phyloP scores from a whole-genome alignment of 73 alveolate species.

The Paramecium octaurelia region DNA sequence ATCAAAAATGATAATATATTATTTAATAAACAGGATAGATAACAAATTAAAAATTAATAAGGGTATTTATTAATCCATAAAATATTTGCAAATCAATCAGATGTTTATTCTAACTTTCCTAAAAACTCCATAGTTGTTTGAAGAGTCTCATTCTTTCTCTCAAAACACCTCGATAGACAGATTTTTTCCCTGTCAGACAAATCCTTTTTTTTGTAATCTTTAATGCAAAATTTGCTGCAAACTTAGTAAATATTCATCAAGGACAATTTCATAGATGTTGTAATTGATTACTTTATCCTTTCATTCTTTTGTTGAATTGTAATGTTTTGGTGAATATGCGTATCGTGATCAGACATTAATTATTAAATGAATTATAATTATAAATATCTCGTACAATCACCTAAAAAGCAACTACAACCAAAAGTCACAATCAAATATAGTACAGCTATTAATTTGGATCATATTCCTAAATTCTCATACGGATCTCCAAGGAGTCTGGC shows the following conservation, averaged over 20 bases:
- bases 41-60: neutral
- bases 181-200: neutral
- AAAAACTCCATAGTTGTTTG: constrained; percentile 5
- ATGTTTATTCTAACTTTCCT: constrained; percentile 20
- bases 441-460: neutral
- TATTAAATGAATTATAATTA: constrained; percentile 13
- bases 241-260: neutral
- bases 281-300: neutral
- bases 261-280: neutral
- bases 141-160: neutral
- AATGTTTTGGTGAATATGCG: neutral
- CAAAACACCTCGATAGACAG: constrained; percentile 30
- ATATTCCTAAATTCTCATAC: neutral
- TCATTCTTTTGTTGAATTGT: constrained; percentile 16
- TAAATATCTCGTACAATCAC: neutral
- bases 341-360: constrained; percentile 38
- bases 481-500: neutral
- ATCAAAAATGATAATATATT: neutral
- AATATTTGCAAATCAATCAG: neutral
- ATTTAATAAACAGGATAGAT: neutral
- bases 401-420: neutral
- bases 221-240: constrained; percentile 12
- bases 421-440: neutral
- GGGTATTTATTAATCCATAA: neutral
- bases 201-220: constrained; percentile 23